A percentile compares a stretch with the other conserved stretches of the same genome.
Conservation (phyloP, 352 stramenopile species). For the Globisporangium apiculatum region DNA sequence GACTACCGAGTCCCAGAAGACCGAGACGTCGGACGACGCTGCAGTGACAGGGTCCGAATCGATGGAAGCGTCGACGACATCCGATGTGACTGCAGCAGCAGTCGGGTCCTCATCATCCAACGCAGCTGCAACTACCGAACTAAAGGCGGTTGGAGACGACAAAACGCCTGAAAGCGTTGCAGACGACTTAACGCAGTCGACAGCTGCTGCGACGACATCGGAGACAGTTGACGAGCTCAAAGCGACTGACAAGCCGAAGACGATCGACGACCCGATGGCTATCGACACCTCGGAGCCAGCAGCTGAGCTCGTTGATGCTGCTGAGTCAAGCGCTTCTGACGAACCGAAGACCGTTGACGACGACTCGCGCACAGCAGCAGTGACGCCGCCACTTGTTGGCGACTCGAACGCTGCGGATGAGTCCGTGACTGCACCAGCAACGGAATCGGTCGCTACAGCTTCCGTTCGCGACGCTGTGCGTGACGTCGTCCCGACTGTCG, state of each 20-base stretch:
- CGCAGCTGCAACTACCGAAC: neutral
- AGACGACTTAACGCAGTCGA: no score
- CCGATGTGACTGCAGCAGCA: neutral
- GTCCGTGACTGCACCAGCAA: slow-evolving; percentile 3
- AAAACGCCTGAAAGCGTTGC: no score
- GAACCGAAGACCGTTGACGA: neutral
- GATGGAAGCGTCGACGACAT: neutral
- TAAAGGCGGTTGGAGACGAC: neutral
- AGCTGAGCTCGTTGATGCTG: slow-evolving; percentile 5
- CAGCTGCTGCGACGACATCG: no score
- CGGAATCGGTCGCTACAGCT: neutral
- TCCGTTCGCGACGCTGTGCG: no score
- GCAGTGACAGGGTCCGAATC: neutral
- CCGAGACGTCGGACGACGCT: neutral
- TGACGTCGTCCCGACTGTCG: neutral
- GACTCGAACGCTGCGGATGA: slow-evolving; percentile 1
- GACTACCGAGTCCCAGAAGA: no score
- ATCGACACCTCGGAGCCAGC: neutral
- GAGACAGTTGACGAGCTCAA: no score
- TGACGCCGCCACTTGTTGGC: no score
- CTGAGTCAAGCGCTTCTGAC: slow-evolving; percentile 1
- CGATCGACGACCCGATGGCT: neutral
- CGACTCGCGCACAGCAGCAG: neutral
- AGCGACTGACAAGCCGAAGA: no score
- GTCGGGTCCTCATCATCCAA: neutral